phyloP scores from a whole-genome alignment of 1,284 basidiomycete genomes.

The Exsudoporus floridanus region DNA sequence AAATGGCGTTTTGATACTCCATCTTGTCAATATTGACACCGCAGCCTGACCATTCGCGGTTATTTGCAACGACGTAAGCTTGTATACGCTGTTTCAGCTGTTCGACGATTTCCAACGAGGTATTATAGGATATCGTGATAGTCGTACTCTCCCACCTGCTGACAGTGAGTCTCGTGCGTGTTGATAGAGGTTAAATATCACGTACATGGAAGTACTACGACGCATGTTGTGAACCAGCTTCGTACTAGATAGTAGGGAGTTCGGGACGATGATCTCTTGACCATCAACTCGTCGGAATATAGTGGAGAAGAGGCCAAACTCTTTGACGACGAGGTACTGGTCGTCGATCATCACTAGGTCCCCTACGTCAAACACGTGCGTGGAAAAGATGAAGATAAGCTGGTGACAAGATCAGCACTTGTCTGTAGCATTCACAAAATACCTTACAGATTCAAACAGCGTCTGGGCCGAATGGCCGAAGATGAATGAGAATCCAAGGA shows the following conservation, averaged over 20 bases:
- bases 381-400: constrained; percentile 84
- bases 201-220: constrained; percentile 72
- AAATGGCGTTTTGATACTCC: constrained; percentile 72
- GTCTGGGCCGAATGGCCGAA: constrained; percentile 83
- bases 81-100: constrained; percentile 59
- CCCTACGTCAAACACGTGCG: constrained; percentile 77
- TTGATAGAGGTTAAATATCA: constrained; percentile 5
- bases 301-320: constrained; percentile 82
- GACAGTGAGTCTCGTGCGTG: constrained; percentile 15
- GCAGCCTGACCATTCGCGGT: constrained; percentile 69
- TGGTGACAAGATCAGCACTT: constrained; percentile 23
- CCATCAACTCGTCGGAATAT: constrained; percentile 78
- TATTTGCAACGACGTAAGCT: constrained; percentile 64
- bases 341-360: constrained; percentile 78
- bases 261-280: constrained; percentile 79
- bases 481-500: constrained; percentile 78
- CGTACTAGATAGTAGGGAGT: constrained; percentile 67
- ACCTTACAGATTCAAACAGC: constrained; percentile 72
- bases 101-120: constrained; percentile 68
- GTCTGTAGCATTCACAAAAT: neutral
- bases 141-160: constrained; percentile 76
- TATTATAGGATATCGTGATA: constrained; percentile 62
- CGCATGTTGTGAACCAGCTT: constrained; percentile 80
- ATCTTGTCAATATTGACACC: constrained; percentile 70
- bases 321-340: constrained; percentile 47